phyloP scores from a whole-genome alignment of 768 basidiomycete genomes.

The Pisolithus albus region DNA sequence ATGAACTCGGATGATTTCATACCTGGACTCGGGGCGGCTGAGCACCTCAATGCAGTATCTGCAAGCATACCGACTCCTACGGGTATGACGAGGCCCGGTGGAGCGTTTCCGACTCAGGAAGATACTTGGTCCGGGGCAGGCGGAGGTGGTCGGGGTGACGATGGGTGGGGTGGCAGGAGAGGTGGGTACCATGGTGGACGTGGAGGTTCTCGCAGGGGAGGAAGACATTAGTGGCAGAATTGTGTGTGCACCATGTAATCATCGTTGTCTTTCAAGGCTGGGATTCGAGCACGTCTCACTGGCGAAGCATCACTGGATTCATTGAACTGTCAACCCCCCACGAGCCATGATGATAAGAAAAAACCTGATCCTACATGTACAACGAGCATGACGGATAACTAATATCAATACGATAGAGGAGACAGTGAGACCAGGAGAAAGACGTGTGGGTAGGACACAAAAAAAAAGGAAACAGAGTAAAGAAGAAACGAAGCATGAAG shows the following conservation, averaged over 20 bases:
- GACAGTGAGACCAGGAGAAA: not conserved
- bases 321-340: too few relatives aligned
- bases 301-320: too few relatives aligned
- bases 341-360: too few relatives aligned
- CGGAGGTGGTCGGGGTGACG: conserved; percentile 26
- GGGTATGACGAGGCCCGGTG: conserved; percentile 18
- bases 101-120: conserved; percentile 43
- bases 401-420: not conserved
- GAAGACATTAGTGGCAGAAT: conserved; percentile 10
- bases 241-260: not conserved
- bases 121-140: conserved; percentile 41
- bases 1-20: conserved; percentile 51
- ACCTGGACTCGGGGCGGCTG: conserved; percentile 51
- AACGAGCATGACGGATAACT: not conserved
- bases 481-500: not conserved
- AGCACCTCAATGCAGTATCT: conserved; percentile 10
- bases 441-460: not conserved
- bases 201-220: conserved; percentile 26
- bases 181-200: conserved; percentile 29
- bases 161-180: conserved; percentile 31
- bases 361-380: not conserved
- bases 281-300: too few relatives aligned
- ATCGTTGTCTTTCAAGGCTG: not conserved
- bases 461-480: too few relatives aligned
- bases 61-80: too few relatives aligned